These are phyloP conservation scores for Chlorella variabilis DNA, from an alignment of 163 green algal species.

Conservation along the genomic window DNA sequence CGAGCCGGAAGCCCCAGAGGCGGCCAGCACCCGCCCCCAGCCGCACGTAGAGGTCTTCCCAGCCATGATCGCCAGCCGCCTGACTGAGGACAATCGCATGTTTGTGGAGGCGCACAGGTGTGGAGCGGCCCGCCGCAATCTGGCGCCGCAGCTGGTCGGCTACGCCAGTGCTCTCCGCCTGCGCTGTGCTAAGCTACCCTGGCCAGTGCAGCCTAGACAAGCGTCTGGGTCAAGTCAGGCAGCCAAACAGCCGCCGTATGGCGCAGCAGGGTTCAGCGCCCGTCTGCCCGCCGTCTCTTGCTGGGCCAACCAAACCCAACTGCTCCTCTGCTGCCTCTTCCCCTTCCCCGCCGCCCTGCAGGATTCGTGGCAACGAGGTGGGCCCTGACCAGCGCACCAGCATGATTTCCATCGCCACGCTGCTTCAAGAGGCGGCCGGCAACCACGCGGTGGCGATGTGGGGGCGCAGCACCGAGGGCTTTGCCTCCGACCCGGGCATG, in stretches of 20 bases:
- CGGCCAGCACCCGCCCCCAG: not conserved
- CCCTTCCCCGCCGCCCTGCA: not conserved
- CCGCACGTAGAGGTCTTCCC: not conserved
- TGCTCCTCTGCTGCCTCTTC: too few relatives aligned
- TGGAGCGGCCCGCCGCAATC: not conserved
- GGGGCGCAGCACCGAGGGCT: constrained; percentile 84
- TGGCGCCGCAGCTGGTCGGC: not conserved
- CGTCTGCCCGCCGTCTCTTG: too few relatives aligned
- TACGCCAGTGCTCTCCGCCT: too few relatives aligned
- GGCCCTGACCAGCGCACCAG: constrained; percentile 78
- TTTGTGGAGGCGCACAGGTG: constrained; percentile 55
- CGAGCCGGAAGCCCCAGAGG: not conserved
- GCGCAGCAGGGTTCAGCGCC: too few relatives aligned
- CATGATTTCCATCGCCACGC: constrained; percentile 87
- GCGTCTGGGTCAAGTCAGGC: too few relatives aligned
- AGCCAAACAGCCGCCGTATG: too few relatives aligned
- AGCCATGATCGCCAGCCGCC: not conserved
- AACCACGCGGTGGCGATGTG: constrained; percentile 94
- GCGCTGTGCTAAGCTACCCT: too few relatives aligned
- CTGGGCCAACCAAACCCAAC: too few relatives aligned
- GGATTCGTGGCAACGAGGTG: constrained; percentile 85
- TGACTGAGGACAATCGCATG: constrained; percentile 42
- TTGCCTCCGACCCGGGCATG: constrained; percentile 84
- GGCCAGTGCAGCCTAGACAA: too few relatives aligned
- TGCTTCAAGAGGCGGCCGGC: constrained; percentile 88